Evolutionary conservation across 2,329 filamentous ascomycete species (phyloP), one percentile per base, ranked within the genome.

Genomic region (Alternaria burnsii): DNA sequence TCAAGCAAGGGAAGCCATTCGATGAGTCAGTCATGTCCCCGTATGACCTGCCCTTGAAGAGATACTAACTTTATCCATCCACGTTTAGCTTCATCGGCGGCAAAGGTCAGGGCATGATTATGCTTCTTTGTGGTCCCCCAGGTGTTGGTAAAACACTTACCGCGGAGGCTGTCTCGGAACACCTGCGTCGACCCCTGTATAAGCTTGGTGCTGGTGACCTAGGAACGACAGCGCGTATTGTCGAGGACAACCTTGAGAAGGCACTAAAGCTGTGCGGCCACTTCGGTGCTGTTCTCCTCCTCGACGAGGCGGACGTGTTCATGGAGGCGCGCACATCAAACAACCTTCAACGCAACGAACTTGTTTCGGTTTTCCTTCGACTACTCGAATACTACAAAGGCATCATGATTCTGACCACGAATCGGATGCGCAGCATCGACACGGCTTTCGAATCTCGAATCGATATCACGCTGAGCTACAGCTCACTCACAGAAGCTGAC

Each of bases 241-340:
- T 68, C 10, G 67, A 70, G 43, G 44, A 53, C n/a, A 61, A 57
- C 16, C 52, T 67, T 2, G 56, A 66, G 7, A 55, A 42, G 2
- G 61, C 61, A 1, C 52, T 67, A 3, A 40, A 60, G n/a, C 50
- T 67, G 46, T 48, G 46, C 22, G 18, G 30, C 3, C 46, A 48
- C 10, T 40, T 36, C 32, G 48, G 22, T 26, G 48, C 48, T 11
- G 24, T 52, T 24, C 34, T 52, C 16, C 59, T 69, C 3, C 52
- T 70, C 26, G 66, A 70, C 44, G 68, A 69, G 30, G 66, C 66
- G n/a, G 68, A 88, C 57, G 84, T 87, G 12, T 88, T 86, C 73
- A 81, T 88, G 11, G 84, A 86, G 73, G 73, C 80, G 47, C 82
- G 86, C 2, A 65, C 50, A 9, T 14, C 44, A 14, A 58, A 51